Base-by-base conservation (phyloP, 208 protist genomes). In the Acanthamoeba rhysodes region DNA sequence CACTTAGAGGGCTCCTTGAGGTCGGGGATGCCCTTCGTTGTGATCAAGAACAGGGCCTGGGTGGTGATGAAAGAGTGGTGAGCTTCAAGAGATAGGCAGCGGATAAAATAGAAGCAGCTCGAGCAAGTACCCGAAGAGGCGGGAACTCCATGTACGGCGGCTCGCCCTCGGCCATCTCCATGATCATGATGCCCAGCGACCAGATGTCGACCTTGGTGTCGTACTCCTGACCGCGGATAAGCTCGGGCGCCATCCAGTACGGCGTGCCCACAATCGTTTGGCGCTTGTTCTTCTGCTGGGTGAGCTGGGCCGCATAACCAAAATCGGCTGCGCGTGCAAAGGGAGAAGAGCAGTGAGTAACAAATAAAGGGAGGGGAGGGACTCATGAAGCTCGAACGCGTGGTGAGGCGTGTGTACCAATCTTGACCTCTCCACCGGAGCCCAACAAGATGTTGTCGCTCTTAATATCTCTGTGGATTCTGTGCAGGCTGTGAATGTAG, bases 391-490 rank as follows among this genome's bases (percentile, higher is more conserved):
- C 24, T 37, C 12, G 12, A 50, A 50, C 45, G 2, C 27, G 18
- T 14, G 48, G 5, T 9, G 37, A 57, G 34, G 10, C 74, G 14
- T 12, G 8, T 4, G 37, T 85, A 94, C 91, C 91, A 45, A 95
- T 78, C 80, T 97, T 97, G 34, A 97, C 95, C 18, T 95, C 94
- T 59, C 96, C 96, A 10, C 66, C 48, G 2, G 59, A 55, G 37
- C 85, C 82, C 68, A 98, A 78, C 4, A 98, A 64, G 12, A 98
- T 95, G 80, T 98, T 98, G 84, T 98, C 98, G 7, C 82, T 94
- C 84, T 98, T 98, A 18, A 98, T 98, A 92, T 98, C 98, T 59
- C 98, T 64, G 92, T 98, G 98, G 32, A 98, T 98, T 41, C 96
- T 64, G 59, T 98, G 84, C 12, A 96, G 95, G 57, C 78, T 88